Evolutionary conservation across 2,329 filamentous ascomycete species (phyloP).

Genomic region (Ophiostoma pallidulum): DNA sequence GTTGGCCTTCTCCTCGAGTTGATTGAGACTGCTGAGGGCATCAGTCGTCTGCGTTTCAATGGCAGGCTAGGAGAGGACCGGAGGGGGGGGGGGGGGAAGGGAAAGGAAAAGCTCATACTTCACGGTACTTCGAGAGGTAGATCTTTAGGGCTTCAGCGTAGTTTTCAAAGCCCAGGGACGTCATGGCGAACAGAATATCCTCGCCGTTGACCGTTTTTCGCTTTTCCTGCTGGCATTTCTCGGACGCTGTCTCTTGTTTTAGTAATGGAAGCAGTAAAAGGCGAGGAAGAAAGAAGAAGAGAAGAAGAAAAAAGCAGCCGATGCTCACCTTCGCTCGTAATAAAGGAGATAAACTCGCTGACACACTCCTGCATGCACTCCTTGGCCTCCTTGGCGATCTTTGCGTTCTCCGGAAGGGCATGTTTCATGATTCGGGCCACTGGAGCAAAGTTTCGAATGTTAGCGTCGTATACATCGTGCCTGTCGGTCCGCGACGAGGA

Average conservation of each 20-base stretch:
- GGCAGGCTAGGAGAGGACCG: background rate
- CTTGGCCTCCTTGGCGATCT: constrained; percentile 98
- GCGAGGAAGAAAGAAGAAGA: background rate
- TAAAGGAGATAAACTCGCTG: constrained; percentile 99
- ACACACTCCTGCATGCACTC: constrained; percentile 99
- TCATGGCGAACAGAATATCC: constrained; percentile 98
- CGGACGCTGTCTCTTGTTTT: constrained; percentile 70
- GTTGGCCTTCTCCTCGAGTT: constrained; percentile 52
- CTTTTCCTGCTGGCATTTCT: constrained; percentile 99
- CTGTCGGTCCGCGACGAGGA: constrained; percentile 36
- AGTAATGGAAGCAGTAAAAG: background rate
- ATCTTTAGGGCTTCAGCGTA: constrained; percentile 97
- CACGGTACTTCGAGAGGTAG: constrained; percentile 92
- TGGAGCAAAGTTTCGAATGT: constrained; percentile 89
- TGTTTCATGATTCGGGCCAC: constrained; percentile 99
- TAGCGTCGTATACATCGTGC: constrained; percentile 65
- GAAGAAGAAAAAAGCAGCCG: too few relatives aligned
- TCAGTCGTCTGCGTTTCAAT: constrained; percentile 3
- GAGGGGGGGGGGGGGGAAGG: background rate
- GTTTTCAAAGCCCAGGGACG: constrained; percentile 96
- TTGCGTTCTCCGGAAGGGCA: constrained; percentile 92
- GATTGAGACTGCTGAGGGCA: constrained; percentile 58
- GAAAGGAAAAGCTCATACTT: constrained; percentile 54
- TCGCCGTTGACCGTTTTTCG: constrained; percentile 98
- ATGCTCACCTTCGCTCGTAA: constrained; percentile 94